phyloP scores from a whole-genome alignment of 345 rosid species.

The Physaria fendleri region DNA sequence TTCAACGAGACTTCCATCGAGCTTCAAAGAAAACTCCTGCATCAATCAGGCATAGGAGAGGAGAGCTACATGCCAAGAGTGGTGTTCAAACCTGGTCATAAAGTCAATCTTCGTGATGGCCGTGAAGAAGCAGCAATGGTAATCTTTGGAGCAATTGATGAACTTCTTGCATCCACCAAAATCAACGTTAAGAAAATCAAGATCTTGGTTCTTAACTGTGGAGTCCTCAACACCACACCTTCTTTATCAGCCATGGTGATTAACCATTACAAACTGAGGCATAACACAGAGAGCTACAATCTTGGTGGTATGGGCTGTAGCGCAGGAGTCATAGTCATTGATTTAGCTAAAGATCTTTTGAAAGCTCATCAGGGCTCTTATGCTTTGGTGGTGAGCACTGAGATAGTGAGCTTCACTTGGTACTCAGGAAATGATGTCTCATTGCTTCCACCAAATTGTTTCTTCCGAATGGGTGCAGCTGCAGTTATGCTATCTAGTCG shows the following conservation, averaged over 20 bases:
- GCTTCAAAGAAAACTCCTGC: constrained; percentile 41
- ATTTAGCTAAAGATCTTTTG: constrained; percentile 52
- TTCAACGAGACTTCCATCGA: constrained; percentile 46
- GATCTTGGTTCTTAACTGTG: constrained; percentile 60
- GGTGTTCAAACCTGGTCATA: constrained; percentile 40
- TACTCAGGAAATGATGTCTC: constrained; percentile 47
- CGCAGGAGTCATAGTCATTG: constrained; percentile 67
- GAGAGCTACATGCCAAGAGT: constrained; percentile 54
- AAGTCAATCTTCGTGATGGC: constrained; percentile 39
- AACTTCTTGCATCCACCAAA: constrained; percentile 48
- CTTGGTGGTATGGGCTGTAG: constrained; percentile 84
- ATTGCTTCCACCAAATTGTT: constrained; percentile 67
- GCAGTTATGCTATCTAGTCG: constrained; percentile 60
- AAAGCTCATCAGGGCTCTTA: constrained; percentile 46
- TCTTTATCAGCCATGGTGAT: constrained; percentile 66
- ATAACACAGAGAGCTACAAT: constrained; percentile 57
- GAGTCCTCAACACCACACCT: constrained; percentile 61
- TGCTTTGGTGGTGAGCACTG: constrained; percentile 64
- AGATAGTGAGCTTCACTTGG: constrained; percentile 56
- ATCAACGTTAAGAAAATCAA: constrained; percentile 43
- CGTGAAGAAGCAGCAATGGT: constrained; percentile 71
- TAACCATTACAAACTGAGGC: constrained; percentile 61
- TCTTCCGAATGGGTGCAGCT: constrained; percentile 71
- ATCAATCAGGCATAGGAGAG: constrained; percentile 70
- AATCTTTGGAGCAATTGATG: constrained; percentile 53